Conservation (phyloP, 371 early-diverging fungal species). For the Rhizomucor pusillus region DNA sequence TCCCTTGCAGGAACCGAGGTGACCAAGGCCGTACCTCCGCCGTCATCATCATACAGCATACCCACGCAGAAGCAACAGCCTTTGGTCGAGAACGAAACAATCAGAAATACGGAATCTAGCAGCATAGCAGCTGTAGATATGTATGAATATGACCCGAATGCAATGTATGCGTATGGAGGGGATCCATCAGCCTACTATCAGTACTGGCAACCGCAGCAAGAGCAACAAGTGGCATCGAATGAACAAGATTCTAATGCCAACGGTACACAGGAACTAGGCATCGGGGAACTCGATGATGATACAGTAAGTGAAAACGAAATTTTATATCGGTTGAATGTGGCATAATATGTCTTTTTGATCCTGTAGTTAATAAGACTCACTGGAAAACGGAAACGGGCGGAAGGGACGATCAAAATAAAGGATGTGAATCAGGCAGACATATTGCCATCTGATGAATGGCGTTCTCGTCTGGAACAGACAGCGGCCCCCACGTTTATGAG, state of each 20-base stretch:
- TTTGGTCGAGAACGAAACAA: conserved; percentile 1
- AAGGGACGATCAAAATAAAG: conserved; percentile 41
- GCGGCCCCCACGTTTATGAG: conserved; percentile 24
- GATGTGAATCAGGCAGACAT: conserved; percentile 53
- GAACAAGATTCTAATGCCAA: conserved; percentile 25
- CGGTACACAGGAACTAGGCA: conserved; percentile 10
- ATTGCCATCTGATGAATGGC: conserved; percentile 44
- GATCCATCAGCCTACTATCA: conserved; percentile 50
- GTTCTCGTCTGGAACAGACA: conserved; percentile 21
- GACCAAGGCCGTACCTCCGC: conserved; percentile 2
- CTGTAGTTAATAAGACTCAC: conserved; percentile 39
- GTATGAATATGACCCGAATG: conserved; percentile 43
- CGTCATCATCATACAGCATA: conserved; percentile 13
- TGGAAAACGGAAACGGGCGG: conserved; percentile 44
- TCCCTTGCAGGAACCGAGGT: too few relatives aligned
- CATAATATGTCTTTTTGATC: conserved; percentile 6
- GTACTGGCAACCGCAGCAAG: conserved; percentile 38
- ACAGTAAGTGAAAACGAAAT: conserved; percentile 33
- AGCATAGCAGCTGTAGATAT: conserved; percentile 20
- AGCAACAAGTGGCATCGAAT: conserved; percentile 25
- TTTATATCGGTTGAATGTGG: conserved; percentile 1
- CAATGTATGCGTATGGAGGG: conserved; percentile 40
- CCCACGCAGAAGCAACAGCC: conserved; percentile 12
- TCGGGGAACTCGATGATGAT: conserved; percentile 27
- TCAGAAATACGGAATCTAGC: not conserved